phyloP scores from a whole-genome alignment of 2,329 filamentous ascomycete genomes.

The Arthrinium phaeospermum region DNA sequence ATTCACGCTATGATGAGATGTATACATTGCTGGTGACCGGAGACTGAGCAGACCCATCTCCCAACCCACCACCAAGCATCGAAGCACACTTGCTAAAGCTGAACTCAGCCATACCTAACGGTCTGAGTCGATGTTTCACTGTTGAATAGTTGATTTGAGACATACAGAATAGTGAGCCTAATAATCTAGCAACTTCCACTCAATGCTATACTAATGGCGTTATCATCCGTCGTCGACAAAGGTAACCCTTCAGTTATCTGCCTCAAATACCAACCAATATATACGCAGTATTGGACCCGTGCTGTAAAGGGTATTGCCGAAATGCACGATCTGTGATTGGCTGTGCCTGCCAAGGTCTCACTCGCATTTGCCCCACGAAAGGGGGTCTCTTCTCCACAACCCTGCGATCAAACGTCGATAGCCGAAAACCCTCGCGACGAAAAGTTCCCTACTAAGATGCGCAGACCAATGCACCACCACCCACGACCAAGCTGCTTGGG shows the following conservation, averaged over 20 bases:
- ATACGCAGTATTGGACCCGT: no score
- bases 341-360: background rate
- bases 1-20: background rate
- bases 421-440: background rate
- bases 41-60: background rate
- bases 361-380: slow-evolving; percentile 11
- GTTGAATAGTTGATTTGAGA: background rate
- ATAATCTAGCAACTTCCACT: no score
- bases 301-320: no score
- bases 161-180: no score
- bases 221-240: no score
- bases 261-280: no score
- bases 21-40: background rate
- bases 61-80: background rate
- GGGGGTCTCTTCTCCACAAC: background rate
- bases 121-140: no score
- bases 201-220: no score
- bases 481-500: no score
- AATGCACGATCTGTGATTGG: background rate
- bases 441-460: background rate
- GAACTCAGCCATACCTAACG: no score
- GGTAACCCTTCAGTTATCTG: no score
- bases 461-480: background rate
- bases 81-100: no score
- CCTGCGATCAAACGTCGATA: background rate